Conservation (phyloP, 2,329 filamentous ascomycete species). For the Pestalotiopsis sp. region DNA sequence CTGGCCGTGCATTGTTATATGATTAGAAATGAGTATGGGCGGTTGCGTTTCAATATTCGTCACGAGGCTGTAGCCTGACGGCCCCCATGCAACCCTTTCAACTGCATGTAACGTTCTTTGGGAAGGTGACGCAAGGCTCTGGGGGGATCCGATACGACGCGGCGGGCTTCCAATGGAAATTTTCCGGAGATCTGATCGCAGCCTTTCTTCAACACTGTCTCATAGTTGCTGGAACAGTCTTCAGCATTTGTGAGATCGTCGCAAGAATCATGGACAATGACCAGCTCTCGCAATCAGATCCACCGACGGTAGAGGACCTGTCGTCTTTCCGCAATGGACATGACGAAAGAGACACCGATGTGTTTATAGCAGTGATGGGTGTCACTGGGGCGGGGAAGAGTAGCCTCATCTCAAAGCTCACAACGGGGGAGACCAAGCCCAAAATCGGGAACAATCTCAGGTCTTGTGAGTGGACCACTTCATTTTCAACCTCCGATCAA, state of each 20-base stretch:
- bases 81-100: background rate
- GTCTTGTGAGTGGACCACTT: background rate
- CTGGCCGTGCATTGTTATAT: background rate
- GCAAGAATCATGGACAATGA: background rate
- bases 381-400: background rate
- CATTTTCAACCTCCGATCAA: background rate
- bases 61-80: background rate
- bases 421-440: background rate
- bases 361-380: background rate
- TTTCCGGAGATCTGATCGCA: background rate
- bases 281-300: background rate
- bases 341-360: background rate
- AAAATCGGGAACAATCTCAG: background rate
- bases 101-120: background rate
- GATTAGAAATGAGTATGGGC: background rate
- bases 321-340: background rate
- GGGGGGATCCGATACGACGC: background rate
- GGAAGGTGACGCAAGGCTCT: background rate
- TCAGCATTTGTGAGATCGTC: background rate
- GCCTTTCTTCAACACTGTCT: background rate
- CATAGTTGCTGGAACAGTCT: background rate
- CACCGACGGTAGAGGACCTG: background rate
- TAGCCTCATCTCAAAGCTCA: background rate
- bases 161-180: background rate
- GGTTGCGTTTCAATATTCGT: background rate